Base-by-base conservation (phyloP, 1,284 basidiomycete species). In the Puccinia triticina region DNA sequence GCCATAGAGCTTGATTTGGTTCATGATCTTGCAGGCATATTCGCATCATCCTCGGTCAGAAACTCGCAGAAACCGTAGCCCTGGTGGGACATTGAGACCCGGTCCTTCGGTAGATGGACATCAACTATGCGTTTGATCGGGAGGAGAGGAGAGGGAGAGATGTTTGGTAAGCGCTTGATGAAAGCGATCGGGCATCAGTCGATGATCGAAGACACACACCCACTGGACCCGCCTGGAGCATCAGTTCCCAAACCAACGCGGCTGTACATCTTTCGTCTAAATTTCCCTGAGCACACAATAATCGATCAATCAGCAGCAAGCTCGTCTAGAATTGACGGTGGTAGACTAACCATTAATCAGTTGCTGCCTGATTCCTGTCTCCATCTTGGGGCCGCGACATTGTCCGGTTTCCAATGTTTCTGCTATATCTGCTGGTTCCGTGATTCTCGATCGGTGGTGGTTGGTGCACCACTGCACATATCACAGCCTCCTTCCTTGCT, bases 1-100 rank as follows among this genome's bases (percentile, higher is more conserved):
- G 61, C 97, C 96, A 90, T 94, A 99, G 75, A 99, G 89, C 88
- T 99, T 99, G 87, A 99, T 98, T 89, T 98, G 96, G 88, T 99
- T 98, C 95, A 99, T 96, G 86, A 98, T 98, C 89, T 97, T 97
- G 90, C 95, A 97, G 83, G 95, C 96, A 87, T 99, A 99, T 88
- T 99, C 96, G 96, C 95, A 88, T 98, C 97, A 87, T 95, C 94
- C 88, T 98, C 96, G 57, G 95, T 95, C 87, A 96, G 89, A 88
- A 98, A 98, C 89, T 99, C 96, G 90, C 96, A 98, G 89, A 99
- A 99, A 72, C 96, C 96, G 88, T 98, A 99, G 76, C 96, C 96
- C 89, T 99, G 97, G 87, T 99, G 96, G 2, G 93, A 90, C 92
- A 96, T 96, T 16, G 95, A 97, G 84, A 99, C 95, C 85, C 96